A percentile compares a stretch with the other conserved stretches of the same genome.
phyloP scores from a whole-genome alignment of 352 stramenopile species.

The Poterioochromonas sp. region DNA sequence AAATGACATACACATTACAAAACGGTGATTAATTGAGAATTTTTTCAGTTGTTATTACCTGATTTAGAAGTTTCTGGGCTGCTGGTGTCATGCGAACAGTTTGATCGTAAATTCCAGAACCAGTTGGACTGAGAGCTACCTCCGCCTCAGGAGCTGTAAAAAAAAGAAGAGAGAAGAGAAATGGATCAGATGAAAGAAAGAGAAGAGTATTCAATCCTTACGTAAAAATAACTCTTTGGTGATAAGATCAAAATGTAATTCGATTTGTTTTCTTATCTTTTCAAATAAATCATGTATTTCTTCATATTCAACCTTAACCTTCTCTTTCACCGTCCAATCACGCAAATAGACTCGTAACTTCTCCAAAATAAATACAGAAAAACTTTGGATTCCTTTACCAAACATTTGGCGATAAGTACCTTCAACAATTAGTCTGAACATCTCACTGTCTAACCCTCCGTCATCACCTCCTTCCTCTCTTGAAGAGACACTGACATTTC shows the following conservation, averaged over 20 bases:
- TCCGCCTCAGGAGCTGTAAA: neutral
- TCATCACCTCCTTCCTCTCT: neutral
- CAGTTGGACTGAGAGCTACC: neutral
- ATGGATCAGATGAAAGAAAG: no score
- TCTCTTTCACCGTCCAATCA: neutral
- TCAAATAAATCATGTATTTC: neutral
- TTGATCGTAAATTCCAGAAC: no score
- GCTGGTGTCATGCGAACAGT: no score
- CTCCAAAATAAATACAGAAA: neutral
- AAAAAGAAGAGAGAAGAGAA: no score
- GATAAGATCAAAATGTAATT: neutral
- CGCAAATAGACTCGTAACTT: neutral
- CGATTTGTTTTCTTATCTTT: neutral
- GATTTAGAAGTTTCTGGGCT: no score
- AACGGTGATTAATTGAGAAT: no score
- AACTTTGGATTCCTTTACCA: neutral
- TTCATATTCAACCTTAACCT: neutral
- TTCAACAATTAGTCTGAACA: neutral
- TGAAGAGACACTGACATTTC: no score
- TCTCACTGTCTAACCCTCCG: neutral
- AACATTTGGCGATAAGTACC: neutral
- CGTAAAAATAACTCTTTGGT: neutral
- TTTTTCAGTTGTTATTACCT: no score
- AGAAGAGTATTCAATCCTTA: neutral
- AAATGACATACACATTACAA: no score